These are phyloP conservation scores for Ochetophila trinervis DNA, from an alignment of 306 rosid genomes.

Conservation along the genomic window DNA sequence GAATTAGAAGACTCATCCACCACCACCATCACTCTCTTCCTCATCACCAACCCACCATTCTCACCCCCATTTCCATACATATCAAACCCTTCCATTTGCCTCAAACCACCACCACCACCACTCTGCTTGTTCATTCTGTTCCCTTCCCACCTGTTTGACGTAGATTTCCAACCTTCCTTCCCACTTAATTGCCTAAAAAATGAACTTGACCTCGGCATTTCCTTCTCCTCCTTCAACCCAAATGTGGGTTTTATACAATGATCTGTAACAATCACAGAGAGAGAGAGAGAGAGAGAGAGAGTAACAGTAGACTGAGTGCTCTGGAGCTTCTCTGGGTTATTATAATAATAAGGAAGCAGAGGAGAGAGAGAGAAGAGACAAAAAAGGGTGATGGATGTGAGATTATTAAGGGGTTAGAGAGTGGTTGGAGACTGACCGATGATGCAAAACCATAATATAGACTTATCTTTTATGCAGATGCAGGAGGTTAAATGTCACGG, in stretches of 20 bases:
- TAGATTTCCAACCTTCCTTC: constrained; percentile 63
- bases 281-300: constrained; percentile 11
- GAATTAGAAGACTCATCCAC: constrained; percentile 75
- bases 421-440: constrained; percentile 14
- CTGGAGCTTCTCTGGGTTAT: constrained; percentile 3
- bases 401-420: constrained; percentile 3
- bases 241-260: constrained; percentile 1
- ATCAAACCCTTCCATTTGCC: constrained; percentile 53
- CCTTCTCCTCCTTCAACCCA: constrained; percentile 16
- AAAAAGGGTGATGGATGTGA: neutral
- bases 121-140: constrained; percentile 27
- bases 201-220: constrained; percentile 53
- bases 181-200: constrained; percentile 60
- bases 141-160: constrained; percentile 56
- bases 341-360: constrained; percentile 15
- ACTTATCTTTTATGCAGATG: constrained; percentile 31
- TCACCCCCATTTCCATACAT: constrained; percentile 42
- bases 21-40: constrained; percentile 89
- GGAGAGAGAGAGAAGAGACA: neutral
- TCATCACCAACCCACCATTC: constrained; percentile 41
- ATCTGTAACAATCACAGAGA: neutral
- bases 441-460: constrained; percentile 31
- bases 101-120: constrained; percentile 29
- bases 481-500: constrained; percentile 59
- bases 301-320: neutral